Percentiles rank a stretch among this genome's conserved stretches.
These are phyloP conservation scores for Apiotrichum gracile DNA, from an alignment of 1,284 basidiomycete species.

Conservation along the genomic window DNA sequence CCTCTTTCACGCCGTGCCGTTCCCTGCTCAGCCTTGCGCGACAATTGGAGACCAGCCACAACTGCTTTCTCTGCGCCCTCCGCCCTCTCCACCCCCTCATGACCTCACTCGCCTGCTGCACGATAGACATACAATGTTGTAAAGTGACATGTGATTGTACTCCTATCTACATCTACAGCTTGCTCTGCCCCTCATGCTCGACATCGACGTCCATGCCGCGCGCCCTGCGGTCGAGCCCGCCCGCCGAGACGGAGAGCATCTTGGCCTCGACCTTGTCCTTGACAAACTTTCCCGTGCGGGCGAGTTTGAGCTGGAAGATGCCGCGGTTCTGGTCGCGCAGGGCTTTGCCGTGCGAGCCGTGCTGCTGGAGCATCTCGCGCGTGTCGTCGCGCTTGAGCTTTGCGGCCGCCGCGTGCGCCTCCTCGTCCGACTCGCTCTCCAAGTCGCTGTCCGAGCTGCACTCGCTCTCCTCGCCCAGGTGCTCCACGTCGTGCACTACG, in stretches of 20 bases:
- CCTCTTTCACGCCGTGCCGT: no score
- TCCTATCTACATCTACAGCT: no score
- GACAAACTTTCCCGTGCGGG: constrained; percentile 40
- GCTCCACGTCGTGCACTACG: neutral
- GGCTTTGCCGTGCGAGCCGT: constrained; percentile 37
- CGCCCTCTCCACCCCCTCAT: no score
- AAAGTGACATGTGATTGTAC: no score
- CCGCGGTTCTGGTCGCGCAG: constrained; percentile 39
- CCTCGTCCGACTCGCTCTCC: neutral
- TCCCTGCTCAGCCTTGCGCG: no score
- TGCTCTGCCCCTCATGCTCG: constrained; percentile 44
- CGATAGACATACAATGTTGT: no score
- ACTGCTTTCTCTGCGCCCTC: no score
- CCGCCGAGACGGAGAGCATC: constrained; percentile 20
- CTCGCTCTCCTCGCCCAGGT: neutral
- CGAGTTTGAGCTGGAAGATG: constrained; percentile 45
- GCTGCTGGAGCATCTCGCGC: constrained; percentile 21
- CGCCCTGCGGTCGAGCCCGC: constrained; percentile 15
- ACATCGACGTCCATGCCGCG: constrained; percentile 38
- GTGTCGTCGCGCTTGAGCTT: constrained; percentile 17
- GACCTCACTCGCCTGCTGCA: no score
- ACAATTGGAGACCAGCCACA: no score
- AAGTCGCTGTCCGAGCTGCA: no score
- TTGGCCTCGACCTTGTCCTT: constrained; percentile 44
- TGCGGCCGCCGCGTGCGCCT: neutral